A percentile compares a stretch with the other conserved stretches of the same genome.
These are phyloP conservation scores for Rutidosis leptorrhynchoides DNA, from an alignment of 129 eudicot species.

Conservation along the genomic window DNA sequence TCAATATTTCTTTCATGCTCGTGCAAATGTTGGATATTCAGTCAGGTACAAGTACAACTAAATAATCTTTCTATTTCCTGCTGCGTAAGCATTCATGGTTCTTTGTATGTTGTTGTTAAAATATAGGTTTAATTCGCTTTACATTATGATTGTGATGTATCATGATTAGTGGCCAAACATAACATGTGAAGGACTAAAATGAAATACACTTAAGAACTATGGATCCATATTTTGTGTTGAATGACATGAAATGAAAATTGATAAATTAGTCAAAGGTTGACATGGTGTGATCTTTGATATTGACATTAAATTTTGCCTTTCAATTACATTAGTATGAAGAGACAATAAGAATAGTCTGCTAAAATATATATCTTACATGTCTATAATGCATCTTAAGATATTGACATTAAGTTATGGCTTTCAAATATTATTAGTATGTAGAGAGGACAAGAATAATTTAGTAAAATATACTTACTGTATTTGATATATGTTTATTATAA, in stretches of 20 bases:
- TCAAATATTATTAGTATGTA: neutral
- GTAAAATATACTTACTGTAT: neutral
- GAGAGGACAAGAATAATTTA: neutral
- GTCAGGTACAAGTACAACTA: constrained; percentile 82
- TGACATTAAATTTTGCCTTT: neutral
- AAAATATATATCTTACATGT: too few species aligned
- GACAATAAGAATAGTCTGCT: too few species aligned
- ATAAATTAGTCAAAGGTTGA: neutral
- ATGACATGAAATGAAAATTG: neutral
- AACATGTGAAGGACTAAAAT: neutral
- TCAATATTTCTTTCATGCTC: constrained; percentile 92
- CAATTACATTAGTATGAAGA: neutral
- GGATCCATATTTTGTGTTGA: neutral
- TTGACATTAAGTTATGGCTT: neutral
- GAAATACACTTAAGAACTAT: neutral
- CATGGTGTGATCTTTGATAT: neutral
- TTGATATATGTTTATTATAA: too few species aligned
- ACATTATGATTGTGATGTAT: neutral
- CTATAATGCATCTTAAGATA: too few species aligned
- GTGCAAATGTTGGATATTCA: constrained; percentile 97
- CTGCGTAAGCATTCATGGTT: neutral
- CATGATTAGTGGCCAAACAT: neutral
- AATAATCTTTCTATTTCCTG: neutral
- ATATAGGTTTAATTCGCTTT: neutral
- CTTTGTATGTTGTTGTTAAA: neutral